These are phyloP conservation scores for Fusarium keratoplasticum DNA, from an alignment of 2,329 filamentous ascomycete genomes.

Conservation along the genomic window DNA sequence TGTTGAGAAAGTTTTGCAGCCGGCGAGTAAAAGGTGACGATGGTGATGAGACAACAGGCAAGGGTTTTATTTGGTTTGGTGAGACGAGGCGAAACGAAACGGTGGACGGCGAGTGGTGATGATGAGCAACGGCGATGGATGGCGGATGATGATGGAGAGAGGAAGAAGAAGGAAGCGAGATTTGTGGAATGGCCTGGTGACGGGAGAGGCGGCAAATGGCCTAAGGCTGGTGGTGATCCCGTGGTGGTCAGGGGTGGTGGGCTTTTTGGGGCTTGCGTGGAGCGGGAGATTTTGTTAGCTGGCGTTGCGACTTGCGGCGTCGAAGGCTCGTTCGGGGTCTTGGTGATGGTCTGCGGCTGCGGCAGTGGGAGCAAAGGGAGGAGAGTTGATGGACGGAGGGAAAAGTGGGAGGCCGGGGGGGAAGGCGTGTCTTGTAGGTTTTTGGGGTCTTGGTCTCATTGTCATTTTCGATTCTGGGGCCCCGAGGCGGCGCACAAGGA, in stretches of 20 bases:
- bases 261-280: conserved; percentile 46
- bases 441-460: conserved; percentile 55
- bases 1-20: conserved; percentile 19
- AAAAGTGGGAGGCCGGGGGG: conserved; percentile 45
- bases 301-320: conserved; percentile 39
- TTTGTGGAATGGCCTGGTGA: conserved; percentile 41
- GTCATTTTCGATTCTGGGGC: conserved; percentile 53
- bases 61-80: conserved; percentile 5
- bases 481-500: conserved; percentile 54
- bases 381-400: conserved; percentile 32
- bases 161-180: conserved; percentile 30
- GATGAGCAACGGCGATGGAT: conserved; percentile 17
- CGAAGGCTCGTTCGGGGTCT: conserved; percentile 32
- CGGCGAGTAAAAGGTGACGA: conserved; percentile 23
- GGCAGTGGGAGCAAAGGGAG: conserved; percentile 40
- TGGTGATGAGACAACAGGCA: conserved; percentile 14
- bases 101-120: conserved; percentile 10
- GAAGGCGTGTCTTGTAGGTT: conserved; percentile 51
- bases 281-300: conserved; percentile 41
- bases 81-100: conserved; percentile 10
- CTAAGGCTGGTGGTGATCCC: conserved; percentile 45
- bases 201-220: conserved; percentile 44
- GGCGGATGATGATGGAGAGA: conserved; percentile 8
- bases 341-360: conserved; percentile 36
- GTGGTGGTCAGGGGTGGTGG: conserved; percentile 47